phyloP scores from a whole-genome alignment of 108 stramenopile genomes.

The Craspedostauros australis region DNA sequence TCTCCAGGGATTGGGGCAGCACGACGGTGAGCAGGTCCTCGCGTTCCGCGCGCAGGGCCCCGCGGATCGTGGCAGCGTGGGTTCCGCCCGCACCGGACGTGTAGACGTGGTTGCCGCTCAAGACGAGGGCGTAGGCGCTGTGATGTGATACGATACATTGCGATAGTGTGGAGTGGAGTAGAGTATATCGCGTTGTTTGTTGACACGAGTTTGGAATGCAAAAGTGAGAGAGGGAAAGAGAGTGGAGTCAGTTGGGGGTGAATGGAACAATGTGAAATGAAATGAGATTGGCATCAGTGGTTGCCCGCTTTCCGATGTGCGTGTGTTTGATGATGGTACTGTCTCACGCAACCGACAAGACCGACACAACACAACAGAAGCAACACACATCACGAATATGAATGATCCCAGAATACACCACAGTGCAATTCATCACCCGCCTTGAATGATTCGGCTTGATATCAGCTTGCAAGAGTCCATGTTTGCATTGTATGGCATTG shows the following conservation, averaged over 20 bases:
- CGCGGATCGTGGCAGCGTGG: conserved; percentile 81
- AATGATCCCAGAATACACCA: too few species aligned
- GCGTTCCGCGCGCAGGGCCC: conserved; percentile 84
- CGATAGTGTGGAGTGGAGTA: background rate
- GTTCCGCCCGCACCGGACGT: conserved; percentile 91
- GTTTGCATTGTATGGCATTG: background rate
- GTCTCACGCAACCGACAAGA: too few species aligned
- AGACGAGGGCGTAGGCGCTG: conserved; percentile 86
- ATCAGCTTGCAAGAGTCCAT: too few species aligned
- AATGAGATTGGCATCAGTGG: background rate
- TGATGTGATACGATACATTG: too few species aligned
- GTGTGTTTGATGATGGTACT: too few species aligned
- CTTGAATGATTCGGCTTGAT: too few species aligned
- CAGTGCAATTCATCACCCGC: too few species aligned
- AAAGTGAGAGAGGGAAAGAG: background rate
- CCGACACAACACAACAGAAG: too few species aligned
- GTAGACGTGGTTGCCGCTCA: conserved; percentile 90
- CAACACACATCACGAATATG: too few species aligned
- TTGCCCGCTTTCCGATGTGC: too few species aligned
- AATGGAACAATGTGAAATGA: background rate
- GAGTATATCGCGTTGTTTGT: too few species aligned
- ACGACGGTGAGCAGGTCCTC: conserved; percentile 87
- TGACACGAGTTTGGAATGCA: background rate
- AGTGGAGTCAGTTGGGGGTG: background rate
- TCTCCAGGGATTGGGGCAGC: conserved; percentile 81